These are phyloP conservation scores for Clonostachys byssicola DNA, from an alignment of 2,329 filamentous ascomycete species.

Conservation along the genomic window DNA sequence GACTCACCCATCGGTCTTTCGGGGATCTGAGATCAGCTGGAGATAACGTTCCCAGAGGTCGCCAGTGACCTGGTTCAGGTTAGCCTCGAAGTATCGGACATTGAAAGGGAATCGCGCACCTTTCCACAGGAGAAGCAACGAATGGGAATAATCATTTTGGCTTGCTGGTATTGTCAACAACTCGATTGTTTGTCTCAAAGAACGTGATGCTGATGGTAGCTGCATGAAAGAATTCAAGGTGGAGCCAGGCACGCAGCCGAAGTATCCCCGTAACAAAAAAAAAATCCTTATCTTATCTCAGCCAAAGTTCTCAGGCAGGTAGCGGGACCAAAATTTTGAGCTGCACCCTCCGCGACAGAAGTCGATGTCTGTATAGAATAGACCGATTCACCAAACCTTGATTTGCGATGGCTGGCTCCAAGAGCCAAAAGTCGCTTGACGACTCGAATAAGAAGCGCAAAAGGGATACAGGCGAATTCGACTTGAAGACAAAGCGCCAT, in stretches of 20 bases:
- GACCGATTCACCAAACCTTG: background rate
- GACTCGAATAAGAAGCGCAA: conserved; percentile 41
- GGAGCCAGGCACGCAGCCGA: conserved; percentile 3
- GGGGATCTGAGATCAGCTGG: conserved; percentile 72
- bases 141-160: conserved; percentile 94
- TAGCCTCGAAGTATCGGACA: background rate
- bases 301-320: conserved; percentile 26
- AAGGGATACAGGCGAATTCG: conserved; percentile 35
- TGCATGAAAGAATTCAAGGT: background rate
- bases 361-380: background rate
- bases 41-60: conserved; percentile 98
- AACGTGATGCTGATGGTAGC: background rate
- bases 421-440: conserved; percentile 22
- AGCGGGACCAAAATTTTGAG: conserved; percentile 32
- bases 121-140: conserved; percentile 99
- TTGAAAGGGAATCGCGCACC: conserved; percentile 44
- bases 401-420: conserved; percentile 26
- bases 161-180: background rate
- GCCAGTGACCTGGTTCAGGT: conserved; percentile 70
- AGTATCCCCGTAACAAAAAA: conserved; percentile 10
- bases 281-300: conserved; percentile 31
- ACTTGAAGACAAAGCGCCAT: conserved; percentile 34
- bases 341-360: conserved; percentile 4
- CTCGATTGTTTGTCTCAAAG: too few species aligned
- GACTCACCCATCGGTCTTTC: conserved; percentile 66